Percentiles rank a stretch among this genome's conserved stretches.
Conservation (phyloP, 2,329 filamentous ascomycete genomes). For the Sporothrix schenckii region DNA sequence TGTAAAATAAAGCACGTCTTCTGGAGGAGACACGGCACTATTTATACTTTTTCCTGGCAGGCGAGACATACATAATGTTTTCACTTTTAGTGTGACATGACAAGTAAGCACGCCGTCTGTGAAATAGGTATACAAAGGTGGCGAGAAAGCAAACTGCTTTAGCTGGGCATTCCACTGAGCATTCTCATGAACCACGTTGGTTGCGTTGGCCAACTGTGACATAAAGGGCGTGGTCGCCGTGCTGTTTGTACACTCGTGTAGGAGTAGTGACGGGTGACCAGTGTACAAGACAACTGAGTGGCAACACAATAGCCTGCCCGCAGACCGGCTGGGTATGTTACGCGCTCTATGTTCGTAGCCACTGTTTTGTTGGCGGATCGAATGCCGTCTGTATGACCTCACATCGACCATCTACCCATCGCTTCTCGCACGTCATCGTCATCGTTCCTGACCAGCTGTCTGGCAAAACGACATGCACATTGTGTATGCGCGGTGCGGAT, state of each 20-base stretch:
- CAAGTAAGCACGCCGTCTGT: background rate
- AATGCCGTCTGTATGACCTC: background rate
- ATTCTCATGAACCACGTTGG: too few relatives aligned
- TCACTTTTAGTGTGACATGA: background rate
- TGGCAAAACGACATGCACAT: constrained; percentile 12
- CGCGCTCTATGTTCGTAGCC: background rate
- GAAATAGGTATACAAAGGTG: background rate
- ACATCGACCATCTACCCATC: background rate
- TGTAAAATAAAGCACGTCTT: too few relatives aligned
- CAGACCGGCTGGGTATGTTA: background rate
- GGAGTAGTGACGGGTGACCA: too few relatives aligned
- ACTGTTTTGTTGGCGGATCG: constrained; percentile 1
- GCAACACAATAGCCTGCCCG: background rate
- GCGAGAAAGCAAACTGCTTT: background rate
- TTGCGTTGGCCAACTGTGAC: too few relatives aligned
- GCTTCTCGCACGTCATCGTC: background rate
- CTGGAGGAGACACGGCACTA: background rate
- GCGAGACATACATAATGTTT: background rate
- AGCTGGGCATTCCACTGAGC: too few relatives aligned
- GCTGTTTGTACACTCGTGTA: too few relatives aligned
- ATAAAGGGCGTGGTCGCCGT: too few relatives aligned
- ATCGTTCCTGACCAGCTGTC: constrained; percentile 3
- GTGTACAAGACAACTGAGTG: background rate
- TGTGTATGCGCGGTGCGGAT: background rate
- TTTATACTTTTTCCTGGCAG: background rate